Percentiles rank a stretch among this genome's conserved stretches.
Evolutionary conservation across 495 filamentous ascomycete genomes (phyloP).

Genomic region (Aspergillus sparsus): DNA sequence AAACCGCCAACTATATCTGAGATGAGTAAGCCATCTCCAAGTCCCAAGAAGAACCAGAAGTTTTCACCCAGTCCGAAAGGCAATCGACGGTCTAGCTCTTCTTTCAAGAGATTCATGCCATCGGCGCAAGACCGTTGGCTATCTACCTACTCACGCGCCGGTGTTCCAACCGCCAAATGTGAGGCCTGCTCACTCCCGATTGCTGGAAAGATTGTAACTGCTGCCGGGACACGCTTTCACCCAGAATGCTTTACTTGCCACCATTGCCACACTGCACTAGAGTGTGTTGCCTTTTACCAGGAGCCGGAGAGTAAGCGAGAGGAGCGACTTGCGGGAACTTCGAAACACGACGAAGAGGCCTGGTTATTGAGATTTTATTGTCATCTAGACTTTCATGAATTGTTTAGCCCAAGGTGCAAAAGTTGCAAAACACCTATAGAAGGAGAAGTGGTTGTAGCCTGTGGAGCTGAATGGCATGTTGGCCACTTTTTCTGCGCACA

Average conservation of each 20-base stretch:
- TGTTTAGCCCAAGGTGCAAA: constrained; percentile 90
- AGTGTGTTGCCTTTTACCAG: constrained; percentile 93
- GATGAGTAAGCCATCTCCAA: constrained; percentile 23
- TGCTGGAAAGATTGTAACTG: constrained; percentile 84
- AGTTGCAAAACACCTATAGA: constrained; percentile 99
- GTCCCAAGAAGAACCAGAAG: constrained; percentile 23
- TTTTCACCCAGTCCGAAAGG: constrained; percentile 28
- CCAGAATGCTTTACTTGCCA: constrained; percentile 91
- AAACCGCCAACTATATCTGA: constrained; percentile 46
- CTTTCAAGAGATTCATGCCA: constrained; percentile 27
- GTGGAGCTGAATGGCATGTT: constrained; percentile 93
- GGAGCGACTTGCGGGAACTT: constrained; percentile 63
- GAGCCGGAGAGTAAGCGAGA: constrained; percentile 73
- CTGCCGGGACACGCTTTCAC: constrained; percentile 82
- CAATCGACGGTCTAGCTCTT: constrained; percentile 19
- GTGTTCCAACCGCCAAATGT: constrained; percentile 70
- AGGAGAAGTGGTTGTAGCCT: constrained; percentile 88
- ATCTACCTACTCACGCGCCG: constrained; percentile 55
- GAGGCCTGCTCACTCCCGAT: constrained; percentile 82
- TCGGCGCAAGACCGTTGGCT: constrained; percentile 38
- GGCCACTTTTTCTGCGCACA: constrained; percentile 99
- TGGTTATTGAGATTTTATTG: constrained; percentile 82
- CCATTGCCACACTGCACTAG: constrained; percentile 82
- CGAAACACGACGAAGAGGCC: constrained; percentile 59
- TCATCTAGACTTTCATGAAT: constrained; percentile 96